Evolutionary conservation across 805 yeast genomes (phyloP), one percentile per base, ranked within the genome.

Genomic region (Naumovozyma baii): DNA sequence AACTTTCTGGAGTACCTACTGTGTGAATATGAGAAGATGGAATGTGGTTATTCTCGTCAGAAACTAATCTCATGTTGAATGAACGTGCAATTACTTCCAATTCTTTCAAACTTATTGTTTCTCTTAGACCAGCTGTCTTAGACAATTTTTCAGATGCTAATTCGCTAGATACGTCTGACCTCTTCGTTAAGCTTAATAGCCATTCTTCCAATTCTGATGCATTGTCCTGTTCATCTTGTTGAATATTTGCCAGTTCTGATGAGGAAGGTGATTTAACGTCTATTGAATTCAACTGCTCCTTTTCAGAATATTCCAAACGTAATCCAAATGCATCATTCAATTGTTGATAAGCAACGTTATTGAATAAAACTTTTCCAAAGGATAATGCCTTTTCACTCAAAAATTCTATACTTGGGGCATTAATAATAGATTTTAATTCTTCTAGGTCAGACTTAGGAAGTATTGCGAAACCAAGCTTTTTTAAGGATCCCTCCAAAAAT

Each of bases 361-460:
- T n/a, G n/a, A n/a, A n/a, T n/a, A n/a, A n/a, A n/a, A n/a, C n/a
- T 16, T 39, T 37, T 5, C 34, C 40, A 8, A 19, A 33, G 19
- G 30, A 8, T 13, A 36, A 17, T 5, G 51, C 51, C 33, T 47
- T 48, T 10, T 38, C 43, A 9, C 29, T 26, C 13, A 52, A 36
- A 16, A 41, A 42, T 13, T 39, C 45, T 28, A 37, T 40, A 16
- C 42, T 26, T 5, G 50, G 51, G 2, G 28, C 12, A 8, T 22
- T 12, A 8, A 22, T 22, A 8, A 52, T 54, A 15, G 55, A 62
- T 15, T 51, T 37, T 14, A 63, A 42, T 10, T 46, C 48, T 28
- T 51, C 57, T 45, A 61, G 66, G 32, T 65, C 67, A 13, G 54
- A 63, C 18, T 55, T 47, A 1, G 63, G 51, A 31, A 60, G 50